These are phyloP conservation scores for Flaveria brownii DNA, from an alignment of 129 eudicot genomes.

Conservation along the genomic window DNA sequence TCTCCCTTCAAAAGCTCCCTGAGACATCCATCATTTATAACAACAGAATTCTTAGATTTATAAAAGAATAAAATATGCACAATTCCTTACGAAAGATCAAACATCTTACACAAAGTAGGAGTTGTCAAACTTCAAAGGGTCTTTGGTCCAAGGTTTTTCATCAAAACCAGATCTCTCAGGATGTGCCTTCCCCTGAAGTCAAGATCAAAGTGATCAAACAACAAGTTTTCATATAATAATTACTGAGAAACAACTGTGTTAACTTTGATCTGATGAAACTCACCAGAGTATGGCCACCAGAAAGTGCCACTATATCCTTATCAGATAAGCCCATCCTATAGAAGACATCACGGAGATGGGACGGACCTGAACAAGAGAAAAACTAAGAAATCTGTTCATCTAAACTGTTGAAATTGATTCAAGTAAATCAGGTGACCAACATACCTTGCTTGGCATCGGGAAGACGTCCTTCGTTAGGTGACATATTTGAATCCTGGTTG, in stretches of 20 bases:
- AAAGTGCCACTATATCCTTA: constrained; percentile 89
- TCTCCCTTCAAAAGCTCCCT: constrained; percentile 86
- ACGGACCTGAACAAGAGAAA: constrained; percentile 48
- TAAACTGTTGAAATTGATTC: not conserved
- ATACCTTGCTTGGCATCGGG: constrained; percentile 91
- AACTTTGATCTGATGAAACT: not conserved
- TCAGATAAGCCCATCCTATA: constrained; percentile 91
- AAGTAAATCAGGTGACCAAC: constrained; percentile 18
- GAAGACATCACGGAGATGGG: constrained; percentile 84
- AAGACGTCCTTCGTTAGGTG: constrained; percentile 92
- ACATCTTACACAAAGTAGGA: constrained; percentile 80
- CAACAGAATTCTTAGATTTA: not conserved
- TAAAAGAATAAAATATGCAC: not conserved
- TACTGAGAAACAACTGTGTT: not conserved
- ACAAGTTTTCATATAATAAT: not conserved
- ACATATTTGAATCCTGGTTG: constrained; percentile 59
- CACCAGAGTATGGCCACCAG: constrained; percentile 97
- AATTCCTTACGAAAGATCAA: not conserved
- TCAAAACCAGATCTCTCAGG: constrained; percentile 95
- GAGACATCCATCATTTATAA: not conserved
- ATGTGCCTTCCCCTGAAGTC: constrained; percentile 80
- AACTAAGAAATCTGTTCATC: not conserved
- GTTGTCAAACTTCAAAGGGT: constrained; percentile 90
- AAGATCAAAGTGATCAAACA: not conserved
- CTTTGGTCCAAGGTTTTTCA: constrained; percentile 85